Evolutionary conservation across 192 early-diverging fungal species (phyloP), one percentile per base, ranked within the genome.

Genomic region (Backusella mclennaniae): DNA sequence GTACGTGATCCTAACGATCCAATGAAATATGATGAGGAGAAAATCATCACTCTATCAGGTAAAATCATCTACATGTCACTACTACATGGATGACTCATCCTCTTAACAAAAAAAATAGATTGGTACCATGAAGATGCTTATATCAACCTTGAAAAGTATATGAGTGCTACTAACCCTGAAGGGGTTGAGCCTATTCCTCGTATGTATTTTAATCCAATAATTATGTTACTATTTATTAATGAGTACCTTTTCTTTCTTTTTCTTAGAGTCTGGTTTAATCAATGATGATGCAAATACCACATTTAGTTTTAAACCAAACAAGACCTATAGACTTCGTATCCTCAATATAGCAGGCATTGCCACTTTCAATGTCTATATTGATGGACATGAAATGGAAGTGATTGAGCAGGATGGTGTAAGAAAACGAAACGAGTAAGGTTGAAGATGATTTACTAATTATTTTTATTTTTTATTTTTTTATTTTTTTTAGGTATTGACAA

Each of bases 261-360:
- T 29, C 4, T 88, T 92, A 70, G 89, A 92, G 59, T 83, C 85
- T 29, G 93, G 87, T 21, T 78, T 95, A 52, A 88, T 95, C 17
- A 91, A 91, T 74, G 84, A 90, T n/a, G 76, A 81, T 31, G 76
- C 77, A 29, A 78, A 87, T 41, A 77, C 82, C n/a, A 83, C 74
- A 33, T 83, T 93, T 72, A 76, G 73, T 44, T 93, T 97, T 80
- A 77, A 76, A 39, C 86, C 94, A 1, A 93, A 92, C 70, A 95
- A 94, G 84, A 94, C 89, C 9, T 96, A 96, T 83, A 89, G 94
- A 73, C 75, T 97, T 74, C 92, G 96, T 4, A 73, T 97, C 67
- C 91, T 97, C 84, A 93, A 92, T 82, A 94, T 92, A 88, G 90
- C 90, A 33, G 92, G 92, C 26, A 84, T 94, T 71, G 80, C 90